phyloP scores from a whole-genome alignment of 2,329 filamentous ascomycete genomes.

The Biscogniauxia marginata region DNA sequence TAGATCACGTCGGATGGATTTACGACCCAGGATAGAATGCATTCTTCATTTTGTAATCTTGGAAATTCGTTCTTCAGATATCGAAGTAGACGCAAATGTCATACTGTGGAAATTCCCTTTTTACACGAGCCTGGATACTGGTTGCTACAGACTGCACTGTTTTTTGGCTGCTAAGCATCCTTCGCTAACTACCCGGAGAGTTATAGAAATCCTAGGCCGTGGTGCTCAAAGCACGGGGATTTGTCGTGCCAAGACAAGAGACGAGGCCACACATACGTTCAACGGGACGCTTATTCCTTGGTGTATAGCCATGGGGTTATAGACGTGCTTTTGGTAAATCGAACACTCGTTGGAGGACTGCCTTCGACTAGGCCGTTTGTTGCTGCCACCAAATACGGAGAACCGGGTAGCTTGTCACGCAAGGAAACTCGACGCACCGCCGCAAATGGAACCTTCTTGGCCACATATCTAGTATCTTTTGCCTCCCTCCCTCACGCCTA shows the following conservation, averaged over 20 bases:
- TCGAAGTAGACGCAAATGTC: too few relatives aligned
- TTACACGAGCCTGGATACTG: neutral
- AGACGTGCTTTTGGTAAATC: too few relatives aligned
- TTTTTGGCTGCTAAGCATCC: neutral
- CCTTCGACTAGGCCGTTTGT: too few relatives aligned
- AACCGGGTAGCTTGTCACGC: too few relatives aligned
- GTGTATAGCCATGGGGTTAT: neutral
- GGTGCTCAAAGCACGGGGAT: neutral
- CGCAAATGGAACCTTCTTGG: neutral
- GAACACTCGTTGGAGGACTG: too few relatives aligned
- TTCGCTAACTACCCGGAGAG: neutral
- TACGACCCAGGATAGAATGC: neutral
- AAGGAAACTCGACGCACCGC: too few relatives aligned
- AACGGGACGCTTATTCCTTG: neutral
- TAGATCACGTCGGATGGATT: neutral
- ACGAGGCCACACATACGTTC: neutral
- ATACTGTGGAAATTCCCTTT: neutral
- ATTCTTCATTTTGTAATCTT: neutral
- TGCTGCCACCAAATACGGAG: too few relatives aligned
- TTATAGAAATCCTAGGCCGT: neutral
- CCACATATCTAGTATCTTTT: constrained; percentile 3
- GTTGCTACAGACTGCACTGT: neutral
- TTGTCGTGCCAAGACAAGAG: neutral
- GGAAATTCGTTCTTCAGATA: neutral
- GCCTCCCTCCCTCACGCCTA: constrained; percentile 3